Evolutionary conservation across 1,284 basidiomycete genomes (phyloP).

Genomic region (Moniliophthora roreri): DNA sequence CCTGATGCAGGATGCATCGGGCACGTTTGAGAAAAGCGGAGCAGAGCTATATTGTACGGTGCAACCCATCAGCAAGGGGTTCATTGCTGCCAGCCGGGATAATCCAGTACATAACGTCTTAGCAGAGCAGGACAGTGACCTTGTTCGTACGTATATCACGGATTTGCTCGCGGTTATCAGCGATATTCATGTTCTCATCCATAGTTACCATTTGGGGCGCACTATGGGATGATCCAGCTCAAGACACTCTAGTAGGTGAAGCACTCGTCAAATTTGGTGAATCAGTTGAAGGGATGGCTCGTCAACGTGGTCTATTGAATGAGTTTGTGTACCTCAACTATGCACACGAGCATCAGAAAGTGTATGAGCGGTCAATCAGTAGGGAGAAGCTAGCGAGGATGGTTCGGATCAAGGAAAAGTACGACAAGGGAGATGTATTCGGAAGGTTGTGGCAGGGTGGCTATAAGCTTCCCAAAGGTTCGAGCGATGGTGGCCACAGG

Average conservation of each 20-base stretch:
- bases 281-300: conserved; percentile 3
- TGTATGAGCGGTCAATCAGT: conserved; percentile 1
- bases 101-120: conserved; percentile 1
- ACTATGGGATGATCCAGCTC: neutral
- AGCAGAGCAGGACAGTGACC: neutral
- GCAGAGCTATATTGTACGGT: conserved; percentile 6
- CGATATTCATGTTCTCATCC: neutral
- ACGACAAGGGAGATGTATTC: conserved; percentile 4
- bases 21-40: neutral
- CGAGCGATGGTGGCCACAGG: no score
- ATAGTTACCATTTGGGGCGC: neutral
- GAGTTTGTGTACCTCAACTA: conserved; percentile 12
- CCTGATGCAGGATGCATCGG: conserved; percentile 4
- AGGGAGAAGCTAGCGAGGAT: neutral
- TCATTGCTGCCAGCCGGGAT: neutral
- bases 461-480: conserved; percentile 6
- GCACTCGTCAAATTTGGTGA: neutral
- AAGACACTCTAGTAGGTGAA: neutral
- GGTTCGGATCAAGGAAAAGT: neutral
- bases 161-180: neutral
- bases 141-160: neutral
- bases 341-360: conserved; percentile 4
- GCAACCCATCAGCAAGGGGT: conserved; percentile 10
- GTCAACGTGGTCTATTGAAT: conserved; percentile 1
- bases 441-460: conserved; percentile 9